Evolutionary conservation across 192 early-diverging fungal species (phyloP), one percentile per base, ranked within the genome.

Genomic region (Entophlyctis luteolus): DNA sequence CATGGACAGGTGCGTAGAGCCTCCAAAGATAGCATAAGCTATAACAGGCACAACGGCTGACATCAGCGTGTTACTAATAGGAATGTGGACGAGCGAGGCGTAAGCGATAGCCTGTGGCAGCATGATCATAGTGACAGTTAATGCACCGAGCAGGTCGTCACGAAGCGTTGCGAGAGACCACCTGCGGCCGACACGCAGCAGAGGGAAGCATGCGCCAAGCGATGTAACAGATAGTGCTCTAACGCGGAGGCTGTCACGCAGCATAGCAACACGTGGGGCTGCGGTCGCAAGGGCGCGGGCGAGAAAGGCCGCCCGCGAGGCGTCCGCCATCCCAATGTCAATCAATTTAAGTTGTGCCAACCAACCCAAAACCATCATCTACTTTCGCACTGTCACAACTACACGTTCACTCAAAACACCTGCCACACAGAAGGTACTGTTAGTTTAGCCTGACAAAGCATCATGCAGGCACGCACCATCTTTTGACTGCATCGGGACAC

Each of bases 1-100:
- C n/a, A 81, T 68, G 3, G 74, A 76, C 2, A 81, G 65, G 46
- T 75, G 57, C 39, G 39, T 39, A 2, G 75, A 74, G 32, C 68
- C 65, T 34, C 80, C 80, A 45, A 81, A 73, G 34, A 81, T 4
- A 23, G 60, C 72, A 59, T 81, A 81, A 22, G 73, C n/a, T 25
- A 76, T 38, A 16, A 79, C 52, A 32, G 80, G 80, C 20, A 77
- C 48, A n/a, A 72, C 56, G 16, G 75, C 67, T n/a, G 75, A 74
- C 0, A 79, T 53, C 20, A 81, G 68, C n/a, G 58, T 71, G 39
- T 54, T 52, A 34, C 75, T 55, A 16, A 72, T 53, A 39, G 63
- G 57, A 25, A 81, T 67, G 16, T 54, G 27, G n/a, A 75, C 72
- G 36, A 81, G 48, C 1, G 55, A 45, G 16, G 70, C 66, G 59